A percentile compares a stretch with the other conserved stretches of the same genome.
These are phyloP conservation scores for Dendrocalamus latiflorus DNA, from an alignment of 202 grass and related monocot genomes.

Conservation along the genomic window DNA sequence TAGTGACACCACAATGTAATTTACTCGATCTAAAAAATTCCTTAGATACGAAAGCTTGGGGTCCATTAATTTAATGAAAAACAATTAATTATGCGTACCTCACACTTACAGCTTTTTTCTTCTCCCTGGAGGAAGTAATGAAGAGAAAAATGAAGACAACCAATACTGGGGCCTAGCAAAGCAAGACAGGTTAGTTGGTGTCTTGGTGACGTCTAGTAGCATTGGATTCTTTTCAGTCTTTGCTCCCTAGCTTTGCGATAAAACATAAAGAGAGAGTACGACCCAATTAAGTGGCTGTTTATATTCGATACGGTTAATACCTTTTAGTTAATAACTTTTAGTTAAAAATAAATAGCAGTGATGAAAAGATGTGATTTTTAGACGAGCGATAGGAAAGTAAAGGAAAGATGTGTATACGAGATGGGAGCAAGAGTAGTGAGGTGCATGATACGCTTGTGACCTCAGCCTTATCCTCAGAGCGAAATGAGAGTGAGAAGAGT, in stretches of 20 bases:
- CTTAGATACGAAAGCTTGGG: background rate
- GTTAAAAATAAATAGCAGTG: too few relatives aligned
- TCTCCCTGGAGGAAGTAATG: background rate
- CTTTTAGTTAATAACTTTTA: too few relatives aligned
- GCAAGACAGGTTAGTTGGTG: background rate
- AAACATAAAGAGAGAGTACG: background rate
- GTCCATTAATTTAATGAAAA: background rate
- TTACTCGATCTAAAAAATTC: background rate
- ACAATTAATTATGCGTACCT: background rate
- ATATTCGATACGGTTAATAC: too few relatives aligned
- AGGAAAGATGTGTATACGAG: too few relatives aligned
- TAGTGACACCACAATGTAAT: background rate
- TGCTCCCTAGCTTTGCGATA: background rate
- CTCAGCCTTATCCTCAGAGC: too few relatives aligned
- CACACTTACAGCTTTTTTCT: background rate
- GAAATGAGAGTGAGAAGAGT: too few relatives aligned
- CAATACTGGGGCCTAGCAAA: background rate
- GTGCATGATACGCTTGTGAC: too few relatives aligned
- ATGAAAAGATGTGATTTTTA: too few relatives aligned
- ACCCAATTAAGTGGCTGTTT: background rate
- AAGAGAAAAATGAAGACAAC: background rate
- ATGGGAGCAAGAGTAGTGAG: too few relatives aligned
- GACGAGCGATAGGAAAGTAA: too few relatives aligned
- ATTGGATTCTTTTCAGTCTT: constrained; percentile 29
- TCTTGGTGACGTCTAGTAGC: background rate